Percentiles rank a stretch among this genome's conserved stretches.
phyloP scores from a whole-genome alignment of 2,329 filamentous ascomycete species.

The Diaporthe citri region DNA sequence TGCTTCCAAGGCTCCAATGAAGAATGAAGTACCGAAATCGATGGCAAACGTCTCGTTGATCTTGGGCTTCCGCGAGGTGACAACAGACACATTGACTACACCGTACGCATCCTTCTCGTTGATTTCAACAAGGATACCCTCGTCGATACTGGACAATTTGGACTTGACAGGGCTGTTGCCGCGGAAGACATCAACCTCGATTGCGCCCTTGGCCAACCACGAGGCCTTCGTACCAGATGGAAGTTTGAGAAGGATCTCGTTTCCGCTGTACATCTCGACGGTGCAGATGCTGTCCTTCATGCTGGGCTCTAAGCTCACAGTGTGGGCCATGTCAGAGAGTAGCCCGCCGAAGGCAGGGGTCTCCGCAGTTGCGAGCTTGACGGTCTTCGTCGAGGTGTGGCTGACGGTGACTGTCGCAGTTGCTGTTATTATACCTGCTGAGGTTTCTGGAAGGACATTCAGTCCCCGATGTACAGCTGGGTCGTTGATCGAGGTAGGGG shows the following conservation, averaged over 20 bases:
- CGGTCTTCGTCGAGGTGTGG: constrained; percentile 53
- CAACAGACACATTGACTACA: constrained; percentile 68
- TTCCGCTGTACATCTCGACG: constrained; percentile 59
- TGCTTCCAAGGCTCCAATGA: constrained; percentile 59
- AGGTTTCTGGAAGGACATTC: constrained; percentile 3
- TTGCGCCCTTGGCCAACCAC: constrained; percentile 69
- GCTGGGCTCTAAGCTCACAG: constrained; percentile 43
- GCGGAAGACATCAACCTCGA: constrained; percentile 67
- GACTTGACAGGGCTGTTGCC: constrained; percentile 61
- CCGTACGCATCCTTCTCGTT: constrained; percentile 68
- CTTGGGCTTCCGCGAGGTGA: constrained; percentile 70
- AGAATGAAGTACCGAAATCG: constrained; percentile 66
- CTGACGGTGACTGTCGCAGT: constrained; percentile 53
- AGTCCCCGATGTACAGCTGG: not conserved
- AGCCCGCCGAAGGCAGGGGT: constrained; percentile 54
- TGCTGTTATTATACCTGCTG: constrained; percentile 41
- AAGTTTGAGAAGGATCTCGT: constrained; percentile 68
- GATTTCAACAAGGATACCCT: constrained; percentile 67
- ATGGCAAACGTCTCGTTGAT: constrained; percentile 72
- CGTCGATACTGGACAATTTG: constrained; percentile 60
- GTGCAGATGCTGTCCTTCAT: constrained; percentile 56
- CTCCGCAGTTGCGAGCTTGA: constrained; percentile 47
- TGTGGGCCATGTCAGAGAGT: constrained; percentile 52
- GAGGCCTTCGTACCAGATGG: constrained; percentile 62
- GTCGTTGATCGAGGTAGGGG: not conserved